Base-by-base conservation (phyloP, 106 monocot species). In the Apostasia ramifera region DNA sequence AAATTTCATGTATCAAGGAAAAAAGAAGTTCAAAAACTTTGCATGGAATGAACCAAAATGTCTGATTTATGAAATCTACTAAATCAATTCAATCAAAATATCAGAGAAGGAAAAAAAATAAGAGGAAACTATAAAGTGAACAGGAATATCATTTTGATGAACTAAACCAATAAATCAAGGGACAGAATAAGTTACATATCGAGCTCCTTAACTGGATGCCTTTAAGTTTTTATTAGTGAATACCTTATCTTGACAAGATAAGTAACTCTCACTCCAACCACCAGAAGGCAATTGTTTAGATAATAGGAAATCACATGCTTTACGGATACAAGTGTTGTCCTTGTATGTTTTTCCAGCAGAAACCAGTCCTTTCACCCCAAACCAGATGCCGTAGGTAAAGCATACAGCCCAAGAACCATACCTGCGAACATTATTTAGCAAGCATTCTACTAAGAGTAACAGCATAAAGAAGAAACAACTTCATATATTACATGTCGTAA, bases 211-310 rank as follows among this genome's bases (percentile, higher is more conserved):
- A 26, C 26, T 26, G 26, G 26, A 26, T 26, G 26, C 26, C 26
- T 26, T 26, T 26, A 26, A 53, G 37, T 66, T 43, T 1, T 55
- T 42, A 15, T 4, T 67, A 50, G 56, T 12, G 3, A 8, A 69
- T 72, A 84, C 94, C 83, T 94, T 90, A 58, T 94, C 71, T 72
- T 97, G 92, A 76, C 84, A 97, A 60, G 95, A 97, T 54, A 92
- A 74, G 63, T 97, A 97, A 76, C 95, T 92, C 70, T 97, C 95
- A 38, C 95, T 92, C 95, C 95, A 97, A 62, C 95, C 95, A 56
- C 95, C 95, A 9, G 95, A 92, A 70, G 88, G 65, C 14, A 92
- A 77, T 59, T 97, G 83, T 62, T 97, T 97, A 69, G 95, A 92
- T 73, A 97, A 71, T 70, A 97, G 79, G 68, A 97, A 97, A 37